These are phyloP conservation scores for Mrakia hoshinonis DNA, from an alignment of 768 basidiomycete species.

Conservation along the genomic window DNA sequence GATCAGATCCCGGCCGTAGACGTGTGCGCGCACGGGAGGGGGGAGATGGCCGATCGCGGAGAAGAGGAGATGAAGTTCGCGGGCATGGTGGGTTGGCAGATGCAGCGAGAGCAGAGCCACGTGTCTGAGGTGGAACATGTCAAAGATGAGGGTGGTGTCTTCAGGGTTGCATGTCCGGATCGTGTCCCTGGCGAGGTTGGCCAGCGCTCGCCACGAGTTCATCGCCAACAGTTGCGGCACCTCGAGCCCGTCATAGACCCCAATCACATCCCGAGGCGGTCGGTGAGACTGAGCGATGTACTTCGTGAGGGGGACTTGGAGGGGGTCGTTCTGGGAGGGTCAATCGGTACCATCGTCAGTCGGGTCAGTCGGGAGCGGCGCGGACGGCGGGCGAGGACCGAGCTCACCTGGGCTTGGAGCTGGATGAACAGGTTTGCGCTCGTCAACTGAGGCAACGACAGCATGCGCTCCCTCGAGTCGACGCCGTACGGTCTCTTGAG, in stretches of 20 bases:
- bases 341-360: background rate
- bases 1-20: background rate
- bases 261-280: constrained; percentile 4
- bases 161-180: constrained; percentile 15
- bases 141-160: constrained; percentile 19
- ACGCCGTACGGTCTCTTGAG: background rate
- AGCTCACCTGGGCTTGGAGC: background rate
- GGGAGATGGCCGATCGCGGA: constrained; percentile 6
- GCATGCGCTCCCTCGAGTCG: background rate
- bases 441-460: constrained; percentile 18
- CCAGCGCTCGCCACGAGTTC: constrained; percentile 23
- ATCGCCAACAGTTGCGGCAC: constrained; percentile 16
- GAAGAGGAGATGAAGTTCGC: constrained; percentile 23
- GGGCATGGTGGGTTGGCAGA: constrained; percentile 21
- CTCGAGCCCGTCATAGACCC: background rate
- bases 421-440: constrained; percentile 9
- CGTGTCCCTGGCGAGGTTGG: constrained; percentile 16
- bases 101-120: constrained; percentile 18
- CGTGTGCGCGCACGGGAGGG: background rate
- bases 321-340: constrained; percentile 7
- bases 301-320: constrained; percentile 12
- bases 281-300: constrained; percentile 3
- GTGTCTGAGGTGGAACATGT: constrained; percentile 25
- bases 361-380: background rate
- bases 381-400: background rate